Conservation (phyloP, 306 rosid genomes). For the Abrus pulchellus region DNA sequence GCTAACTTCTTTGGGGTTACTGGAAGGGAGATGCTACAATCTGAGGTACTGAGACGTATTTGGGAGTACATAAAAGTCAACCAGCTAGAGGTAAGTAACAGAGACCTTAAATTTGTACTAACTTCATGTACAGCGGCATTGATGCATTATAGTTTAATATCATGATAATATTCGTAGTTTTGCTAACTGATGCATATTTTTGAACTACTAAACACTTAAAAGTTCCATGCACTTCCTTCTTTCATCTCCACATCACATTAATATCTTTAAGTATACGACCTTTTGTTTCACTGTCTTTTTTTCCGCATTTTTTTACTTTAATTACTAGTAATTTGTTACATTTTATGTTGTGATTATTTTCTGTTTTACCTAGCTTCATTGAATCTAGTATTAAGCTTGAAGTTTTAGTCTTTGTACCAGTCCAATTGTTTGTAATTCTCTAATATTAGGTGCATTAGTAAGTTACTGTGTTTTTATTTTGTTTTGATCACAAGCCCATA, state of each 20-base stretch:
- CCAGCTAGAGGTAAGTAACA: slow-evolving; percentile 68
- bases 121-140: not conserved
- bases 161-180: slow-evolving; percentile 21
- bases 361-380: slow-evolving; percentile 6
- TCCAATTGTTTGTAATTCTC: slow-evolving; percentile 8
- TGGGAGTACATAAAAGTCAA: slow-evolving; percentile 87
- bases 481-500: slow-evolving; percentile 5
- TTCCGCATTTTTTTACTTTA: not conserved
- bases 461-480: slow-evolving; percentile 30
- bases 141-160: not conserved
- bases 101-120: slow-evolving; percentile 4
- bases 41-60: slow-evolving; percentile 80
- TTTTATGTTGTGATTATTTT: slow-evolving; percentile 7
- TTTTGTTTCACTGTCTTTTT: slow-evolving; percentile 11
- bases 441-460: not conserved
- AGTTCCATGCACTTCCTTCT: slow-evolving; percentile 35
- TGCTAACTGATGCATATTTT: not conserved
- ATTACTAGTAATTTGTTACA: not conserved
- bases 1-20: slow-evolving; percentile 78
- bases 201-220: not conserved
- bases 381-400: slow-evolving; percentile 4
- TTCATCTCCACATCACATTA: slow-evolving; percentile 20
- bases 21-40: slow-evolving; percentile 83
- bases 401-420: not conserved
- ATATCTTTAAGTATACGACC: not conserved